phyloP scores from a whole-genome alignment of 1,139 yeast genomes.

The Kodamaea suecica region DNA sequence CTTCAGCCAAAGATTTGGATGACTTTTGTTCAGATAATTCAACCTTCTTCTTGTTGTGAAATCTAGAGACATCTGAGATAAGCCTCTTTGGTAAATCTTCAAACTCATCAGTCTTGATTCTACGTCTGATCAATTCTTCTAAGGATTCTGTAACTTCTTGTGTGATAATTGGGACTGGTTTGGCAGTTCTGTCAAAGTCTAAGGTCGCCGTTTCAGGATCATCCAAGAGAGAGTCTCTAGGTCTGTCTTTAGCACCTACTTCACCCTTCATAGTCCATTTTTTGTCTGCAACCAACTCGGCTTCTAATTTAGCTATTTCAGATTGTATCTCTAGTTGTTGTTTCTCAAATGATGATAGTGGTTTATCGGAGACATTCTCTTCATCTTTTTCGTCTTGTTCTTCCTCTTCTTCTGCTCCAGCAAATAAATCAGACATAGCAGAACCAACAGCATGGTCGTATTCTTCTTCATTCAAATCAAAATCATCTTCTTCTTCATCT shows the following conservation, averaged over 20 bases:
- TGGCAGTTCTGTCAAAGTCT: conserved; percentile 46
- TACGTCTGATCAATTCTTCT: conserved; percentile 82
- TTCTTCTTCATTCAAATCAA: conserved; percentile 39
- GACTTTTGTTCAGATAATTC: conserved; percentile 87
- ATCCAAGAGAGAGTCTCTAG: conserved; percentile 68
- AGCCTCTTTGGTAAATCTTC: conserved; percentile 81
- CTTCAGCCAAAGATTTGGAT: conserved; percentile 81
- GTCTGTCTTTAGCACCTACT: conserved; percentile 76
- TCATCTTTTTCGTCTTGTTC: conserved; percentile 43
- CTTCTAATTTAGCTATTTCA: conserved; percentile 77
- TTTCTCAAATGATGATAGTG: conserved; percentile 75
- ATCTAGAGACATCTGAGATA: conserved; percentile 59
- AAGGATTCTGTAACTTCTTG: conserved; percentile 79
- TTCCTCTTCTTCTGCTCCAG: conserved; percentile 32
- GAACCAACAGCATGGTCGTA: conserved; percentile 55
- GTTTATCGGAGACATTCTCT: conserved; percentile 25
- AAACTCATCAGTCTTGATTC: conserved; percentile 72
- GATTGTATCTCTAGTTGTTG: conserved; percentile 74
- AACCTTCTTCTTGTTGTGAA: conserved; percentile 46
- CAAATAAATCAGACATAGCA: conserved; percentile 59
- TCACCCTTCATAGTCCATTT: conserved; percentile 96
- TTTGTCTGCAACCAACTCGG: conserved; percentile 85
- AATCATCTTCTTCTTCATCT: conserved; percentile 37
- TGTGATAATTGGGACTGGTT: conserved; percentile 84
- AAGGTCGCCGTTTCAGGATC: conserved; percentile 37